Evolutionary conservation across 805 yeast species (phyloP), one percentile per base, ranked within the genome.

Genomic region (Saccharomycopsis sp.): DNA sequence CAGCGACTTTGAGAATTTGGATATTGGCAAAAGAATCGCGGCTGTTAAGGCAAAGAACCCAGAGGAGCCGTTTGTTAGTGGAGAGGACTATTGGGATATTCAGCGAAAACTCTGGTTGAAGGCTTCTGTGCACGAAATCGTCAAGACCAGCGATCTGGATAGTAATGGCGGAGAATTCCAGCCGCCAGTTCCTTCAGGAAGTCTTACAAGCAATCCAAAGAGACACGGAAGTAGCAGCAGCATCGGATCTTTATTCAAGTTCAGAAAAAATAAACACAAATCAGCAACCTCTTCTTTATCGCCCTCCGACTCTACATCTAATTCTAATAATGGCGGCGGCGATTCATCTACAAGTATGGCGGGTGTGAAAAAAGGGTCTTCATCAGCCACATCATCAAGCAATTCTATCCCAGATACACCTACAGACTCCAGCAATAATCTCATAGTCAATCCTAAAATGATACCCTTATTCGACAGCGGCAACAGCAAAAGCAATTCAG

Each of bases 101-200:
- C 81, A 90, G 58, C 78, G 96, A 57, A 68, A 73, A 7, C 77
- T 82, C 59, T 91, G 97, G 97, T 67, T 80, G 18, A 66, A 70
- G 29, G 73, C 76, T n/a, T 65, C 73, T 2, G 66, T 70, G 2
- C 70, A 68, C 29, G 64, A 67, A 2, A 55, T 34, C 29, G 7
- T 37, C 15, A 52, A 52, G 47, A 52, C 47, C 40, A 62, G 51
- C 34, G 15, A 9, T 24, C 23, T 7, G 5, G 18, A 20, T n/a
- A 14, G 21, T 48, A 48, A 23, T 48, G 20, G 29, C 21, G 5
- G 5, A 7, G 37, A 29, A 7, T 29, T 29, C 37, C 24, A 9
- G 34, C 3, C 12, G 7, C 9, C 23, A 7, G 9, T 46, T 48
- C 18, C 18, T 18, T 21, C 51, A 14, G 24, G 24, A 14, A 48